phyloP scores from a whole-genome alignment of 2,329 filamentous ascomycete genomes.

The Stemphylium lycopersici region DNA sequence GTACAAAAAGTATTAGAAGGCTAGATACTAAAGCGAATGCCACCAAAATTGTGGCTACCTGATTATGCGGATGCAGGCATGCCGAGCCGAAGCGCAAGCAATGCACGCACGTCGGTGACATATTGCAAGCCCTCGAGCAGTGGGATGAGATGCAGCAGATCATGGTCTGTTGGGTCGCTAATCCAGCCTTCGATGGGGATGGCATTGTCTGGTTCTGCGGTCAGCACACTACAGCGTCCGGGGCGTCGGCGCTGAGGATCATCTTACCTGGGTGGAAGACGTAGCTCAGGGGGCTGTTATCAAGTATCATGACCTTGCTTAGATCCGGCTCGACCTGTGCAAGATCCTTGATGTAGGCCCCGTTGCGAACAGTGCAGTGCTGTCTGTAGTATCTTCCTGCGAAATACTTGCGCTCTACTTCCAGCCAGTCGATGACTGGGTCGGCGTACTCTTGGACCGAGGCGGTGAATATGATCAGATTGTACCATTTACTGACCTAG shows the following conservation, averaged over 20 bases:
- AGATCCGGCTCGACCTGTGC: constrained; percentile 95
- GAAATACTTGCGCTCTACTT: constrained; percentile 96
- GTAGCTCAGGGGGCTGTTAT: constrained; percentile 98
- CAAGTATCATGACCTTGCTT: constrained; percentile 97
- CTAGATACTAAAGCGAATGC: constrained; percentile 19
- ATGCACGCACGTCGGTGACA: constrained; percentile 90
- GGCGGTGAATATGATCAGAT: constrained; percentile 93
- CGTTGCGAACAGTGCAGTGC: constrained; percentile 94
- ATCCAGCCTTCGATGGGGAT: constrained; percentile 99
- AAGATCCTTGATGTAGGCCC: constrained; percentile 97
- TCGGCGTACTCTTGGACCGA: constrained; percentile 99
- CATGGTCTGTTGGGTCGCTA: constrained; percentile 95
- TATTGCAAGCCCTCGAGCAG: constrained; percentile 94
- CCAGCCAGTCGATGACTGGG: constrained; percentile 97
- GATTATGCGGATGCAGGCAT: constrained; percentile 58
- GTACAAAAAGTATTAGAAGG: constrained; percentile 42
- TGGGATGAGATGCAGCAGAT: constrained; percentile 89
- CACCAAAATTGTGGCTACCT: constrained; percentile 20
- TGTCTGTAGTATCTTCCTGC: constrained; percentile 92
- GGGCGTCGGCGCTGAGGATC: background rate
- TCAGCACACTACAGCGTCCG: constrained; percentile 18
- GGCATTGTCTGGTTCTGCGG: constrained; percentile 76
- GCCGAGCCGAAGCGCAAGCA: constrained; percentile 86
- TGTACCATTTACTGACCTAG: constrained; percentile 95
- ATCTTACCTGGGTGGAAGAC: constrained; percentile 93